Base-by-base conservation (phyloP, 352 stramenopile species). In the Phytophthora rubi region DNA sequence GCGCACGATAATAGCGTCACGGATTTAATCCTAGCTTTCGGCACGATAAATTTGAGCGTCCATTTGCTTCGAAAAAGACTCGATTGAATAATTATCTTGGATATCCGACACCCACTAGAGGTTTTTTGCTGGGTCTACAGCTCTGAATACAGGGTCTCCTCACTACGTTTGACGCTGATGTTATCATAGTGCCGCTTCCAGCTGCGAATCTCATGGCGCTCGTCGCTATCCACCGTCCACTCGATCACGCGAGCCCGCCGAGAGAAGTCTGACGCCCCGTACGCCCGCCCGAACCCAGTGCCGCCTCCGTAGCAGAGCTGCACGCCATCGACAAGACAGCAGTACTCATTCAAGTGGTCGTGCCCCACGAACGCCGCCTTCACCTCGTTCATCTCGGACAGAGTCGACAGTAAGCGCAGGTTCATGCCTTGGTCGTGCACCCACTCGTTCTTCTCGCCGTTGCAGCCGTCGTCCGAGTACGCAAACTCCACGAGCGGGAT, bases 331-430 rank as follows among this genome's bases (percentile, higher is more conserved):
- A 75, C 70, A 7, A 71, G 59, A 56, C 71, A 81, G 42, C 81
- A 89, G 57, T 82, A 91, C 32, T 91, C 83, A 45, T 91, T 91
- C 12, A 81, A 6, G 39, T 91, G 83, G 70, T 91, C 79, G 58
- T 91, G 83, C 6, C 81, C 79, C 4, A 82, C 77, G 35, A 91
- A 91, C 2, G 68, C 75, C 2, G 81, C 83, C 55, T 91, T 91
- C 26, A 91, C 77, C 23, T 91, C 81, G 30, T 84, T 77, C 63
- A 81, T 59, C 32, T 86, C 65, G 2, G 78, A 72, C 35, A 91
- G 47, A 4, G 81, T 75, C 0, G 72, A 75, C 39, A 89, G 61
- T 16, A 91, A 57, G 7, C 73, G 65, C n/a, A 71, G 48, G 63
- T 87, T 89, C 64, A 83, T 73, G 0, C 67, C 71, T 47, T 76